Base-by-base conservation (phyloP, 1,284 basidiomycete genomes). In the Cryptococcus floricola region DNA sequence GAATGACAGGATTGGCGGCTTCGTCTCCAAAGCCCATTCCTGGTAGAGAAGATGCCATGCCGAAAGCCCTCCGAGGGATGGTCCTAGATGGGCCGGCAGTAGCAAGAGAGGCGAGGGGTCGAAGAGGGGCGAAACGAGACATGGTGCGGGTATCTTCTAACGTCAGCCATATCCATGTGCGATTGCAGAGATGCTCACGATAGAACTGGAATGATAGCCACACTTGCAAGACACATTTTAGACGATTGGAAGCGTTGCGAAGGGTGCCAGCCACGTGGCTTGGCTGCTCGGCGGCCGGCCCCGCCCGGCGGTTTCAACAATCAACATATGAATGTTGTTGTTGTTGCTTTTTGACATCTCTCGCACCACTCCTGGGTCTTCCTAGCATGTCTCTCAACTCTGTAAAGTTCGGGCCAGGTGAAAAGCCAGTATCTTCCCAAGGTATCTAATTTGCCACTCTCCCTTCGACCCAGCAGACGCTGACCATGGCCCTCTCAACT, bases 1-100 rank as follows among this genome's bases (percentile, higher is more conserved):
- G 51, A 1, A 72, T 58, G 5, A 69, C 71, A 5, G 71, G 71
- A 57, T 64, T 62, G 27, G 48, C 58, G 56, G 62, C 65, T 28
- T 42, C 31, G 53, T 61, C 46, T 57, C 53, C n/a, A 50, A 47
- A 44, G 4, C 47, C 53, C 16, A 55, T 39, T 6, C 28, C 28
- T 10, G 43, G 19, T 9, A 18, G 18, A 16, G 57, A 50, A n/a
- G 41, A 42, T 3, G 39, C 25, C 38, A 62, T 47, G 10, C 56
- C 59, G 16, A 56, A 61, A 9, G 10, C 34, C 39, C 59, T 19
- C n/a, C 23, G 16, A 23, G 54, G 42, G 18, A 56, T 48, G 38
- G n/a, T n/a, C 23, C 61, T 55, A 14, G 65, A 67, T 13, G 65
- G 65, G 12, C 65, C 65, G 8, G 63, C 65, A 14, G 60, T 37